Conservation (phyloP, 257 asterid genomes). For the Nicotiana noctiflora region DNA sequence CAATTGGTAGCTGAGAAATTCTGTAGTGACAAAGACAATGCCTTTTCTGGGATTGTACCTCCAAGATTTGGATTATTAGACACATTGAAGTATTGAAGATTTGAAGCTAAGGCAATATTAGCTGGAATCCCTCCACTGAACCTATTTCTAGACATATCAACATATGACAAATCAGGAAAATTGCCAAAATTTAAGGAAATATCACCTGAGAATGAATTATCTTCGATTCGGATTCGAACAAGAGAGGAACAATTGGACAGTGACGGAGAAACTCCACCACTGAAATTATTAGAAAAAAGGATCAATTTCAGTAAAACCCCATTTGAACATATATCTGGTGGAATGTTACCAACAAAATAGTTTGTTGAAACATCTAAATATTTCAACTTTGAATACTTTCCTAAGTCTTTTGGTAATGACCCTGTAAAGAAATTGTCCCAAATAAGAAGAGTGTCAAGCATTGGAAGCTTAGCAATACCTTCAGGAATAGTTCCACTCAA, state of each 20-base stretch:
- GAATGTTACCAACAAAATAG: slow-evolving; percentile 54
- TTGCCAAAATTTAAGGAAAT: slow-evolving; percentile 50
- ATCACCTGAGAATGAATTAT: slow-evolving; percentile 71
- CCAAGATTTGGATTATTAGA: slow-evolving; percentile 74
- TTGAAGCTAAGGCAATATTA: slow-evolving; percentile 40
- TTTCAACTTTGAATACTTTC: slow-evolving; percentile 52
- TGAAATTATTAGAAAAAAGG: slow-evolving; percentile 72
- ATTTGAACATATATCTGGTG: slow-evolving; percentile 59
- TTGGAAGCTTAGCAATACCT: slow-evolving; percentile 66
- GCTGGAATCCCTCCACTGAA: slow-evolving; percentile 63
- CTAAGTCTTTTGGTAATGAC: slow-evolving; percentile 61
- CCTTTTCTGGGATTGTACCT: slow-evolving; percentile 47
- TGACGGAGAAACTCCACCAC: slow-evolving; percentile 70
- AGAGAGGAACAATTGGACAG: slow-evolving; percentile 78
- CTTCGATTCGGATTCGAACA: slow-evolving; percentile 81
- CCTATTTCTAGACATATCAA: slow-evolving; percentile 75
- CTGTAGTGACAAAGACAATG: slow-evolving; percentile 60
- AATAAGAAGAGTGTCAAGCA: slow-evolving; percentile 68
- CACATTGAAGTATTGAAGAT: slow-evolving; percentile 62
- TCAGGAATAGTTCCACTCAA: slow-evolving; percentile 73
- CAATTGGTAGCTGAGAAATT: slow-evolving; percentile 76
- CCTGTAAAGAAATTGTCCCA: slow-evolving; percentile 92
- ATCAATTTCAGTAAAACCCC: slow-evolving; percentile 57
- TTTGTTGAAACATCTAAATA: slow-evolving; percentile 87
- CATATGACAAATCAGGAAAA: slow-evolving; percentile 43